Percentiles rank a stretch among this genome's conserved stretches.
Evolutionary conservation across 2,329 filamentous ascomycete genomes (phyloP).

Genomic region (Xylariaceae sp.): DNA sequence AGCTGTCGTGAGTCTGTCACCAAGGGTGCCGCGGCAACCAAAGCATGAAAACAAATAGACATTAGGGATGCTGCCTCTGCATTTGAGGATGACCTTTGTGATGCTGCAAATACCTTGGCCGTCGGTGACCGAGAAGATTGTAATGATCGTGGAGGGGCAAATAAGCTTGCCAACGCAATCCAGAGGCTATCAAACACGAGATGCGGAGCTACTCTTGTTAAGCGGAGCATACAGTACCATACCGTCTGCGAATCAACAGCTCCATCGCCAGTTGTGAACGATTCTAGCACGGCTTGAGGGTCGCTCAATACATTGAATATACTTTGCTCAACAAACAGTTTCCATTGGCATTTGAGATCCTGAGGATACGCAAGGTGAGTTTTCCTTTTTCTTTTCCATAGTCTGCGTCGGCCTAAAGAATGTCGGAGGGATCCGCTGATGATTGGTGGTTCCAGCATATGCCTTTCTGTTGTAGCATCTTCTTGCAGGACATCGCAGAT

Average conservation of each 20-base stretch:
- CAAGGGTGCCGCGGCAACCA: constrained; percentile 63
- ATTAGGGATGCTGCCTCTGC: constrained; percentile 59
- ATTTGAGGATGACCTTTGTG: constrained; percentile 49
- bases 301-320: constrained; percentile 68
- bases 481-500: constrained; percentile 65
- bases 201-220: constrained; percentile 62
- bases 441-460: constrained; percentile 50
- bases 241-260: constrained; percentile 65
- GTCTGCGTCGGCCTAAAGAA: constrained; percentile 36
- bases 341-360: constrained; percentile 57
- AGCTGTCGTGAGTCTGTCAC: constrained; percentile 55
- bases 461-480: constrained; percentile 59
- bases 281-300: constrained; percentile 58
- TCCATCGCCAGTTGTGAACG: constrained; percentile 60
- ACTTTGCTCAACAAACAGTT: constrained; percentile 66
- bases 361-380: constrained; percentile 35
- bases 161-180: constrained; percentile 64
- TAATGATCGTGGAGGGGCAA: constrained; percentile 57
- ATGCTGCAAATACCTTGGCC: constrained; percentile 44
- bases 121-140: constrained; percentile 48
- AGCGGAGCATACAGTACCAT: constrained; percentile 67
- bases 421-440: constrained; percentile 40
- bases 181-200: constrained; percentile 70
- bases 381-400: constrained; percentile 44
- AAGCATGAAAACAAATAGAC: constrained; percentile 67